Base-by-base conservation (phyloP, 176 grass and related monocot species). In the Aechmea fasciata region DNA sequence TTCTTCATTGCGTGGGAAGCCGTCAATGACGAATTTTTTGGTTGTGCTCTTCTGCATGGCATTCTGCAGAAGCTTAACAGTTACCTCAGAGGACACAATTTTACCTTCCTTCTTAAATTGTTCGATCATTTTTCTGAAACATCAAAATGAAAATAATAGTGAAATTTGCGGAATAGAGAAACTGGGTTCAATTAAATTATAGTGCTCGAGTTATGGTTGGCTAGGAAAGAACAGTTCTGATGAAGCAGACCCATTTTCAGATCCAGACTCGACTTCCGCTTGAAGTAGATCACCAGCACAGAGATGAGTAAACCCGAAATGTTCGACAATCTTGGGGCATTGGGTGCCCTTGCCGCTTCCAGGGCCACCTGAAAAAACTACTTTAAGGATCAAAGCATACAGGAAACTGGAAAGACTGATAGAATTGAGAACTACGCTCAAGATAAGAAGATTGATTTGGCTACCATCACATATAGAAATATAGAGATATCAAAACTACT, bases 81-180 rank as follows among this genome's bases (percentile, higher is more conserved):
- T 76, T 15, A 76, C 74, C 65, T 76, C 64, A 68, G 74, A 25
- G 11, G 74, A 65, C 10, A 76, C 74, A n/a, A 76, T 67, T 68
- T 76, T 68, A 1, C 74, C 74, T 77, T 77, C 65, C 52, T 49
- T 76, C 17, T 67, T 76, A 51, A 76, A 55, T n/a, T 76, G 53
- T 11, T 41, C 17, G n/a, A 77, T 77, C 74, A 77, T 77, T 25
- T 65, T 77, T 4, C 65, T 69, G 74, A 12, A 25, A 11, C 52
- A 77, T 18, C 13, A 28, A 25, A 26, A 33, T n/a, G 13, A 59
- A 59, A 18, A 19, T 59, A 59, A 59, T 10, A 9, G 54, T 17
- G 14, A 59, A 18, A 59, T 59, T 59, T 55, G 33, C 33, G 33
- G 33, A 3, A 19, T 1, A 59, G 10, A 59, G 7, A 59, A 59